These are phyloP conservation scores for Coemansia asiatica DNA, from an alignment of 192 early-diverging fungal species.

Conservation along the genomic window DNA sequence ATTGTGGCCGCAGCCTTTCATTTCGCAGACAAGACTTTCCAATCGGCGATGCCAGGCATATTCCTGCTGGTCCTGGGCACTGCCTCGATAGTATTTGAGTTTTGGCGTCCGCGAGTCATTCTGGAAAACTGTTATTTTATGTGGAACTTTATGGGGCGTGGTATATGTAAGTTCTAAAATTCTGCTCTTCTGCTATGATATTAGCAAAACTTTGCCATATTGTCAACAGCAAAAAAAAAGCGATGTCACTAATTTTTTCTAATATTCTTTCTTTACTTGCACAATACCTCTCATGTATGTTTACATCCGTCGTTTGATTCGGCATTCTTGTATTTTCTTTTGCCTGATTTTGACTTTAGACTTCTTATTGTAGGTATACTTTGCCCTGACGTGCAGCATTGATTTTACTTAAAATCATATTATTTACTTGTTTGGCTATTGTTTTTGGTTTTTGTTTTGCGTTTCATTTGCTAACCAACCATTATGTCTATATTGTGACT, in stretches of 20 bases:
- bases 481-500: not conserved
- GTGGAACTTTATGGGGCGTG: constrained; percentile 57
- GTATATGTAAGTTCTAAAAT: constrained; percentile 29
- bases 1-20: constrained; percentile 39
- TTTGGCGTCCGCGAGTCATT: constrained; percentile 35
- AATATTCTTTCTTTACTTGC: not conserved
- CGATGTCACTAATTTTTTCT: not conserved
- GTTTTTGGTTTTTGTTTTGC: not conserved
- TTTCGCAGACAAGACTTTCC: constrained; percentile 41
- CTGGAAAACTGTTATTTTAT: constrained; percentile 50
- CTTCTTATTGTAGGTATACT: constrained; percentile 40
- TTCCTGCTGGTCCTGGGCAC: constrained; percentile 38
- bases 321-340: not conserved
- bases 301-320: not conserved
- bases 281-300: not conserved
- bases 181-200: not conserved
- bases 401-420: not conserved
- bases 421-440: not conserved
- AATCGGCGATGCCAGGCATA: constrained; percentile 41
- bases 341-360: constrained; percentile 11
- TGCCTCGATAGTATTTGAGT: constrained; percentile 42
- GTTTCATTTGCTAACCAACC: constrained; percentile 2
- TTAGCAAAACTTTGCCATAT: not conserved
- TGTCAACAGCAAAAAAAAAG: not conserved
- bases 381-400: not conserved